These are phyloP conservation scores for Durusdinium trenchii DNA, from an alignment of 73 alveolate species.

Conservation along the genomic window DNA sequence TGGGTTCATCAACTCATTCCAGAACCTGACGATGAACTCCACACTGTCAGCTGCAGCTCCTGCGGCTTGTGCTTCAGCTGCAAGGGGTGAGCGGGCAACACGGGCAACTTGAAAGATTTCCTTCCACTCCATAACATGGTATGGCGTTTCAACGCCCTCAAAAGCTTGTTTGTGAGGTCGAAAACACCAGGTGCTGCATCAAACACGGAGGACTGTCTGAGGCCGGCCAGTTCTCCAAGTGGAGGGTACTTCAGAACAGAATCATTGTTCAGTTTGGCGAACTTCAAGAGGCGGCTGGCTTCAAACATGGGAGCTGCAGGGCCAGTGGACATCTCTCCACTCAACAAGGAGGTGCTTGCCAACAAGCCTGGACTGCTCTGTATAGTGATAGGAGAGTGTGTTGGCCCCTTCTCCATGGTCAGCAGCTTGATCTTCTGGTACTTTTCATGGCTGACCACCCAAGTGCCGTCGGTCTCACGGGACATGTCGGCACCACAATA, in stretches of 20 bases:
- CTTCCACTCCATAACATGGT: neutral
- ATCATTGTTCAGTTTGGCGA: neutral
- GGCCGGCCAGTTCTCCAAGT: no score
- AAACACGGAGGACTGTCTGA: no score
- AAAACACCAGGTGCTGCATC: neutral
- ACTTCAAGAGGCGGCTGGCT: neutral
- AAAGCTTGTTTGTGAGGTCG: neutral
- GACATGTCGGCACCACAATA: neutral
- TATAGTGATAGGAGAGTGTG: neutral
- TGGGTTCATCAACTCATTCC: neutral
- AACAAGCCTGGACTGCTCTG: neutral
- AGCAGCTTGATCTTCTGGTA: neutral
- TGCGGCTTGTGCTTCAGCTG: neutral
- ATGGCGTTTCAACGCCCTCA: neutral
- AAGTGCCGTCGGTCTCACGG: neutral
- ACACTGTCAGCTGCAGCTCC: neutral
- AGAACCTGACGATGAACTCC: neutral
- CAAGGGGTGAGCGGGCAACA: neutral
- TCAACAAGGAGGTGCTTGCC: neutral
- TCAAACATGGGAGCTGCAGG: neutral
- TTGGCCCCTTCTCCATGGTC: neutral
- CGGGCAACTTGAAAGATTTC: neutral
- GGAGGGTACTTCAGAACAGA: neutral
- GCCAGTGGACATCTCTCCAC: neutral
- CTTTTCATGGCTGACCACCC: neutral